Base-by-base conservation (phyloP, 208 protist species). In the Trypanosomatidae sp. region DNA sequence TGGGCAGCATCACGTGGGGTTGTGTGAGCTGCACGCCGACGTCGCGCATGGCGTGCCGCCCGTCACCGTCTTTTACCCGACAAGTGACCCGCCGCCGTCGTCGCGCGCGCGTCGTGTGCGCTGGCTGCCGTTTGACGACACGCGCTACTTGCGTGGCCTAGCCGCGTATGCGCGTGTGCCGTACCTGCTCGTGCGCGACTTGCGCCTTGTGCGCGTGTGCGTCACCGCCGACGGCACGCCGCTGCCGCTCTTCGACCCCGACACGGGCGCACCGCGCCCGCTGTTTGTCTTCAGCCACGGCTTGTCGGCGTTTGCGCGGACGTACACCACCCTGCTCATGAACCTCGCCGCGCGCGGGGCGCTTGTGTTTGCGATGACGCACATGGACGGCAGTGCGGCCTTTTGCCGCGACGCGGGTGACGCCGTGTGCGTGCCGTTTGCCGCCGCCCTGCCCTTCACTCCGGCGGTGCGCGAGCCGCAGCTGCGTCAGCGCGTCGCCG, bases 281-380 rank as follows among this genome's bases (percentile, higher is more conserved):
- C 42, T 88, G 20, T 33, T 88, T 23, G 3, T 91, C 18, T 88
- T 90, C 50, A 88, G 76, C 53, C 85, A 94, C 59, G 85, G 81
- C 53, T 60, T 91, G 10, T 23, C 45, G 3, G 85, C 66, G 4
- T 82, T 68, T 53, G 51, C 75, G 33, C 53, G 56, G 0, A 52
- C 90, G 19, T 91, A 91, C 60, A 73, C 56, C 30, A 56, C 60
- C 8, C 42, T 94, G n/a, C 30, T 78, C 23, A 61, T 77, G 40
- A 64, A 86, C 48, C 16, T 90, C 3, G 85, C 78, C 4, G 66
- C 67, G 3, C 76, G 75, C n/a, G 85, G 85, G 0, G 61, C 52
- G 1, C 25, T 89, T 28, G 78, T 94, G 28, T 48, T 88, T 13
- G 61, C 58, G n/a, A 20, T 83, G 33, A 67, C 61, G 2, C 85